Evolutionary conservation across 805 yeast genomes (phyloP), one percentile per base, ranked within the genome.

Genomic region (Kurtzmaniella fragi): DNA sequence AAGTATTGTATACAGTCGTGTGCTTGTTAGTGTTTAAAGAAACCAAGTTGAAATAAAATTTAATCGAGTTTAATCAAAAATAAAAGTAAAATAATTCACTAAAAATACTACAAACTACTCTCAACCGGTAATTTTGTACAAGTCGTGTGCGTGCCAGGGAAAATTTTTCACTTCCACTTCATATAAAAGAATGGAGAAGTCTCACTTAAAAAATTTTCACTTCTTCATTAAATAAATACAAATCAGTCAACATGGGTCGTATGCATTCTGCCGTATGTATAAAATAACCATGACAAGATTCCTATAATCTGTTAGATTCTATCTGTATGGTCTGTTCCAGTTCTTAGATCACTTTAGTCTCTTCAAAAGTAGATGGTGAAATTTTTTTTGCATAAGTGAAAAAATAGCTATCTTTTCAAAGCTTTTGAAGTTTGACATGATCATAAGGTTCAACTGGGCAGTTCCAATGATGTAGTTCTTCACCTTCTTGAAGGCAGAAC

Each of bases 241-340:
- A 66, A 70, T 61, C 71, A 69, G 64, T 74, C 81, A 85, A 78
- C 71, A 91, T 91, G 99, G 99, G 95, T 90, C 96, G 99, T 80
- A 82, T 91, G 90, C 98, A 91, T 88, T 85, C 96, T 77, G 77
- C 85, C 73, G 95, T 85, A 84, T 79, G 95, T 84, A 71, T 50
- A 13, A 34, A 40, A 34, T 29, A 20, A 37, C 28, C 38, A 30
- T 25, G 28, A 41, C 37, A 35, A 35, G 29, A 25, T 39, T 41
- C 37, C 41, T 42, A 44, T 47, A 47, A 47, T 42, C 44, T 47
- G 51, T 56, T 56, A 45, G 50, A 53, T 55, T 52, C 48, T 47
- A 20, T 20, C 25, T 47, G 38, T 25, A 39, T 42, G 58, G 60
- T 43, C 52, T 48, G 51, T 32, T 42, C 45, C 49, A 50, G 60